Evolutionary conservation across 306 rosid species (phyloP).

Genomic region (Alnus rubra): DNA sequence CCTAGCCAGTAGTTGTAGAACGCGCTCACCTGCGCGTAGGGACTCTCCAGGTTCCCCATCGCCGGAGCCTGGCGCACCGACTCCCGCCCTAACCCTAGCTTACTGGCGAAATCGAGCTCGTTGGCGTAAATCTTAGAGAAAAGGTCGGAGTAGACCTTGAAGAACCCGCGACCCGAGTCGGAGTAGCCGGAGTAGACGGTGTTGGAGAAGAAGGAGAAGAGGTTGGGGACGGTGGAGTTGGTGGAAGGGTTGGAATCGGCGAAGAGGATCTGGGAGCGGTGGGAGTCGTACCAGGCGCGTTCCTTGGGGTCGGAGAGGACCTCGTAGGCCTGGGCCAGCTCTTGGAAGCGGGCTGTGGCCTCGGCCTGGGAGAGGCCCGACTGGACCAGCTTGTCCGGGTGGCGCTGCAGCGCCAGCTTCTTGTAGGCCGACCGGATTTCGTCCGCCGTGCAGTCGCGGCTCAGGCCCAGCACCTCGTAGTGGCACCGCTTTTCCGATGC

Average conservation of each 20-base stretch:
- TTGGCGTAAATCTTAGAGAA: conserved; percentile 67
- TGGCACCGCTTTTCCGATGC: conserved; percentile 85
- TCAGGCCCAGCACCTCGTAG: conserved; percentile 78
- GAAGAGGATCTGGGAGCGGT: conserved; percentile 90
- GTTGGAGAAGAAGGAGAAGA: conserved; percentile 88
- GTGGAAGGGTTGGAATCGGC: conserved; percentile 57
- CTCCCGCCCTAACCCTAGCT: conserved; percentile 60
- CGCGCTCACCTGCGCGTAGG: conserved; percentile 77
- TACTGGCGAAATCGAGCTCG: conserved; percentile 64
- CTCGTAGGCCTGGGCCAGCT: conserved; percentile 91
- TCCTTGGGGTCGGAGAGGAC: conserved; percentile 93
- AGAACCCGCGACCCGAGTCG: conserved; percentile 69
- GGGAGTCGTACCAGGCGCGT: conserved; percentile 97
- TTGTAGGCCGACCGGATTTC: conserved; percentile 78
- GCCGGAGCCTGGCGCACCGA: conserved; percentile 65
- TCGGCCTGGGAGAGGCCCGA: conserved; percentile 76
- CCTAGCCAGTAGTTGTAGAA: conserved; percentile 82
- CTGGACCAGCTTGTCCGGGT: conserved; percentile 85
- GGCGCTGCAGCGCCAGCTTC: conserved; percentile 88
- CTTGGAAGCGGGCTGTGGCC: conserved; percentile 90
- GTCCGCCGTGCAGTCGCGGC: conserved; percentile 59
- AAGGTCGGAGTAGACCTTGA: conserved; percentile 64
- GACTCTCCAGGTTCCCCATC: conserved; percentile 81
- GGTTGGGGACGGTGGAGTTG: conserved; percentile 61
- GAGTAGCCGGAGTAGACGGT: conserved; percentile 72